A percentile compares a stretch with the other conserved stretches of the same genome.
Evolutionary conservation across 202 grass and related monocot genomes (phyloP).

Genomic region (Setaria italica): DNA sequence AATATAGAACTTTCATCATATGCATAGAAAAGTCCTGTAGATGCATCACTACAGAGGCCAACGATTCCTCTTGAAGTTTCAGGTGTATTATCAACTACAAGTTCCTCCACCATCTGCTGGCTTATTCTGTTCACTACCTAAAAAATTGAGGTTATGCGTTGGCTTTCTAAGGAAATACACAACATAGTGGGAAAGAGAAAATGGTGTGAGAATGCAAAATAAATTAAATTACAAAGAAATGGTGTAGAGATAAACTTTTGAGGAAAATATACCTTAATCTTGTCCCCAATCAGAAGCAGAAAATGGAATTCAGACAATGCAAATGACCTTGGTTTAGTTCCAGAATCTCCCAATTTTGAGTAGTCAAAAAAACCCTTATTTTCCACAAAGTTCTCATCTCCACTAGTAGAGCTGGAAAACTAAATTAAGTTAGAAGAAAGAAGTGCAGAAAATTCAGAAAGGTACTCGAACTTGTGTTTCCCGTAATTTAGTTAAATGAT

Average conservation of each 20-base stretch:
- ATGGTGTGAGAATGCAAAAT: constrained; percentile 20
- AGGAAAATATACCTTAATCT: constrained; percentile 76
- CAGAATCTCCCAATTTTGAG: constrained; percentile 78
- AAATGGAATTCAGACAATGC: constrained; percentile 97
- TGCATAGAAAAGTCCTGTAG: constrained; percentile 90
- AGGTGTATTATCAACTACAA: constrained; percentile 72
- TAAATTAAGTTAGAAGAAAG: constrained; percentile 36
- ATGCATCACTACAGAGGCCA: constrained; percentile 91
- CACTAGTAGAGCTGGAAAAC: constrained; percentile 70
- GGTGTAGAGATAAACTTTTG: constrained; percentile 6
- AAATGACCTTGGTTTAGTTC: constrained; percentile 82
- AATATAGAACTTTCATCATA: constrained; percentile 97
- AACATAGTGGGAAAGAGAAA: background rate
- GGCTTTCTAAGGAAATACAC: constrained; percentile 29
- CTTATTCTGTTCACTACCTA: constrained; percentile 99
- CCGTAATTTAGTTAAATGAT: background rate
- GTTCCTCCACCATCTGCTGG: constrained; percentile 87
- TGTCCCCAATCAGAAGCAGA: constrained; percentile 82
- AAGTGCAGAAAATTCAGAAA: constrained; percentile 37
- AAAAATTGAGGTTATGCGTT: constrained; percentile 47
- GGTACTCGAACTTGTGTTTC: constrained; percentile 13
- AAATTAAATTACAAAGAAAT: constrained; percentile 32
- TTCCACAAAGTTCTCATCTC: constrained; percentile 98
- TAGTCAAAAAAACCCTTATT: constrained; percentile 97
- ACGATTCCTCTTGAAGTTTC: constrained; percentile 90